phyloP scores from a whole-genome alignment of 768 basidiomycete species.

The Butyriboletus loyo region DNA sequence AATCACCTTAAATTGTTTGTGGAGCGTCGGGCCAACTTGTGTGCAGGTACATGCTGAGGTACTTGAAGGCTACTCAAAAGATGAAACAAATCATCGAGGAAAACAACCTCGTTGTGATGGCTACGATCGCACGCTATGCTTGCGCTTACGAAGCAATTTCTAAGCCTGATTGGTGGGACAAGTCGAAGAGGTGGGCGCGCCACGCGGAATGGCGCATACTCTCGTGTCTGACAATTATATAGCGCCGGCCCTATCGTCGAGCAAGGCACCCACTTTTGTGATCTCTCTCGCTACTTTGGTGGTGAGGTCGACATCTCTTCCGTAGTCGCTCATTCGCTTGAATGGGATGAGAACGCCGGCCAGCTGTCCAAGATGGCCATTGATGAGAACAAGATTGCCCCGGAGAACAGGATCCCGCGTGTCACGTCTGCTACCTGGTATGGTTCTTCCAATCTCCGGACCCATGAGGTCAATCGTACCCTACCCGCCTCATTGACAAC shows the following conservation, averaged over 20 bases:
- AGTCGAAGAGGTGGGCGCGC: conserved; percentile 71
- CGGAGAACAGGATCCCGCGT: conserved; percentile 90
- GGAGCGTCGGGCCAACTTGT: not conserved
- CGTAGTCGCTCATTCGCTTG: conserved; percentile 83
- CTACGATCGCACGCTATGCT: conserved; percentile 92
- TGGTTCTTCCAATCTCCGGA: conserved; percentile 24
- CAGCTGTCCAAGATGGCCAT: conserved; percentile 74
- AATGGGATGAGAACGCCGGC: conserved; percentile 90
- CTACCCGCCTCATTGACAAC: conserved; percentile 18
- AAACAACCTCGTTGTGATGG: conserved; percentile 93
- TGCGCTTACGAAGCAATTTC: conserved; percentile 78
- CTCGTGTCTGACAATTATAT: conserved; percentile 4
- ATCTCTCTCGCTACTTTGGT: conserved; percentile 95
- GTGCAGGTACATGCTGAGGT: conserved; percentile 85
- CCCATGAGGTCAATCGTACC: conserved; percentile 9
- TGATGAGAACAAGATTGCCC: conserved; percentile 81
- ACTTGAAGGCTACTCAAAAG: conserved; percentile 90
- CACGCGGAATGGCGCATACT: not conserved
- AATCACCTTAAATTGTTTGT: conserved; percentile 1
- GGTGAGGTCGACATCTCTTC: conserved; percentile 87
- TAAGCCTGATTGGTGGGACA: conserved; percentile 93
- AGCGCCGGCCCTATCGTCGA: conserved; percentile 81
- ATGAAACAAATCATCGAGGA: conserved; percentile 96
- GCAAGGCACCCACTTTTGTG: conserved; percentile 96
- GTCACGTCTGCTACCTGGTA: conserved; percentile 91